These are phyloP conservation scores for Fusarium subtropicale DNA, from an alignment of 2,329 filamentous ascomycete species.

Conservation along the genomic window DNA sequence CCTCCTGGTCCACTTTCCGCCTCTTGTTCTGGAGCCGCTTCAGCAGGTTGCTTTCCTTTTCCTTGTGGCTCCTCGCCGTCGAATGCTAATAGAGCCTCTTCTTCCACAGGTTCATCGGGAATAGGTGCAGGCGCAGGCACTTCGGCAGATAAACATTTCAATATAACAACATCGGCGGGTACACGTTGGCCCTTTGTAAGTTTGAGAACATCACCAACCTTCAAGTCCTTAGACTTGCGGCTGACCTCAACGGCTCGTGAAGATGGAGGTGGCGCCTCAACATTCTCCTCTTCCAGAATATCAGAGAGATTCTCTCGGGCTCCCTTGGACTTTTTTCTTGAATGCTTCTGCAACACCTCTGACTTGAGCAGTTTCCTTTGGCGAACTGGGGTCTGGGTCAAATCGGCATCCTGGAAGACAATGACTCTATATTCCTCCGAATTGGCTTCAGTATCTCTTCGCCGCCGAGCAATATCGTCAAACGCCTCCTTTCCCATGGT, in stretches of 20 bases:
- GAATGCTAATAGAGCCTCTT: slow-evolving; percentile 58
- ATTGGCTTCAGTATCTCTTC: slow-evolving; percentile 93
- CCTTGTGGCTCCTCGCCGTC: slow-evolving; percentile 51
- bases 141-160: slow-evolving; percentile 81
- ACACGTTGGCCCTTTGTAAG: slow-evolving; percentile 92
- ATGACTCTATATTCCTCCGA: slow-evolving; percentile 87
- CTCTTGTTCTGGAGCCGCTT: slow-evolving; percentile 43
- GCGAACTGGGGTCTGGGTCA: slow-evolving; percentile 55
- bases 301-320: slow-evolving; percentile 64
- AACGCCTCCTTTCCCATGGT: slow-evolving; percentile 96
- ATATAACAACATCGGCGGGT: slow-evolving; percentile 91
- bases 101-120: slow-evolving; percentile 51
- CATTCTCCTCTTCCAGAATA: slow-evolving; percentile 74
- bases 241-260: slow-evolving; percentile 72
- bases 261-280: slow-evolving; percentile 55
- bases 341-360: slow-evolving; percentile 47
- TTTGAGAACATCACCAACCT: slow-evolving; percentile 95
- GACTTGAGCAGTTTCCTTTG: slow-evolving; percentile 59
- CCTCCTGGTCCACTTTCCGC: slow-evolving; percentile 65
- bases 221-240: slow-evolving; percentile 88
- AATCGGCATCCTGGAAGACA: slow-evolving; percentile 71
- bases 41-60: slow-evolving; percentile 53
- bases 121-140: slow-evolving; percentile 49
- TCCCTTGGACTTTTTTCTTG: slow-evolving; percentile 48
- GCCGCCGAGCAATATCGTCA: slow-evolving; percentile 88